Percentiles rank a stretch among this genome's conserved stretches.
These are phyloP conservation scores for Flaveria floridana DNA, from an alignment of 140 eudicot species.

Conservation along the genomic window DNA sequence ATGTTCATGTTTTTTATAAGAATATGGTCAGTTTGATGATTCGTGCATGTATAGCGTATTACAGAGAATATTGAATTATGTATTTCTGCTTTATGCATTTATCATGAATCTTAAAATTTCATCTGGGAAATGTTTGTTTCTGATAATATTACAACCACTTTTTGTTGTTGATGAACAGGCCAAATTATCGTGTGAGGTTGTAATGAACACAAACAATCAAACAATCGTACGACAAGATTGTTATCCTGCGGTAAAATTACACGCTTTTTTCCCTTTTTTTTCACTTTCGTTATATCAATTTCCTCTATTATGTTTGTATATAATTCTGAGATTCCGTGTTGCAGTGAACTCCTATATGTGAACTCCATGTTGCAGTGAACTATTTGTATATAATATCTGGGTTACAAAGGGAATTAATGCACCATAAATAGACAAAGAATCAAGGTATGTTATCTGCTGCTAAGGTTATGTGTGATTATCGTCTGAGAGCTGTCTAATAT, in stretches of 20 bases:
- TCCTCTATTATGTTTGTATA: not conserved
- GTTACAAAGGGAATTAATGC: not conserved
- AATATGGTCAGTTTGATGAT: slow-evolving; percentile 7
- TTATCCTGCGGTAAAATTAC: slow-evolving; percentile 58
- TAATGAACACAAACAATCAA: slow-evolving; percentile 48
- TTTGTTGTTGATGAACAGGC: slow-evolving; percentile 45
- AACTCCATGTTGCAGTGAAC: slow-evolving; percentile 15
- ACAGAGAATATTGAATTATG: slow-evolving; percentile 6
- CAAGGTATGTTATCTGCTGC: slow-evolving; percentile 7
- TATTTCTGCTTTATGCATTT: not conserved
- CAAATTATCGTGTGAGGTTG: slow-evolving; percentile 66
- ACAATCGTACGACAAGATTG: slow-evolving; percentile 61
- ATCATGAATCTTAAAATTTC: not conserved
- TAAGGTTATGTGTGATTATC: slow-evolving; percentile 20
- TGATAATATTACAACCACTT: slow-evolving; percentile 9
- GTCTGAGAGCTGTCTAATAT: slow-evolving; percentile 18
- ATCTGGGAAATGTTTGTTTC: not conserved
- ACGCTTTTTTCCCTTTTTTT: slow-evolving; percentile 4
- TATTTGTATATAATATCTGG: not conserved
- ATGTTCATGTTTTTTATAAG: not conserved
- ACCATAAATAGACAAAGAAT: slow-evolving; percentile 4
- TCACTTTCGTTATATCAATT: not conserved
- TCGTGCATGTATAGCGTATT: not conserved
- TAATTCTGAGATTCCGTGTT: not conserved
- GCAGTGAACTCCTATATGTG: slow-evolving; percentile 10